Percentiles rank a stretch among this genome's conserved stretches.
Conservation (phyloP, 1,284 basidiomycete genomes). For the Chalciporus sp. region DNA sequence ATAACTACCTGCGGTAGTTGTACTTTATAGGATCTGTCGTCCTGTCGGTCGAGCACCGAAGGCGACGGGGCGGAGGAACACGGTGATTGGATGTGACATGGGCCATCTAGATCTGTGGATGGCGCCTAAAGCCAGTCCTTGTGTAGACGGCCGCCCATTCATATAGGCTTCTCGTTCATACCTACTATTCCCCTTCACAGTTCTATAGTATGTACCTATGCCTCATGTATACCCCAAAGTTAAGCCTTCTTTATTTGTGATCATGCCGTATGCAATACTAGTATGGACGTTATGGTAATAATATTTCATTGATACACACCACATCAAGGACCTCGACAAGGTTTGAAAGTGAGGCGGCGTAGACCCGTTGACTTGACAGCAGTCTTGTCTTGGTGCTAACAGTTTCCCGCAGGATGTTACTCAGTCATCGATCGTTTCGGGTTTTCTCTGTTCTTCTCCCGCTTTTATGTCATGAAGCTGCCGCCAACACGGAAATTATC, state of each 20-base stretch:
- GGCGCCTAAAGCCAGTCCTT: conserved; percentile 14
- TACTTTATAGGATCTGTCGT: no score
- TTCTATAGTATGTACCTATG: not conserved
- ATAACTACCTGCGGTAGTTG: no score
- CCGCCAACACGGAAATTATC: conserved; percentile 68
- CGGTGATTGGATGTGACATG: no score
- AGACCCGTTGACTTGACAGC: conserved; percentile 25
- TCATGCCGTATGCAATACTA: conserved; percentile 12
- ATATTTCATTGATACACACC: not conserved
- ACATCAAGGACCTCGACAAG: conserved; percentile 5
- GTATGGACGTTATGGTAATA: not conserved
- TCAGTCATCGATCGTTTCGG: conserved; percentile 17
- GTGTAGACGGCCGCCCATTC: conserved; percentile 27
- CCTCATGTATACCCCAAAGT: conserved; percentile 19
- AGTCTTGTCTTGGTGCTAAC: not conserved
- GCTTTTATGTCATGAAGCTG: conserved; percentile 30
- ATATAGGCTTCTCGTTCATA: not conserved
- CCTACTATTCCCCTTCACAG: conserved; percentile 11
- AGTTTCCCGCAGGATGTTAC: not conserved
- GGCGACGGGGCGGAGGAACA: no score
- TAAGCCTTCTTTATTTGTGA: conserved; percentile 4
- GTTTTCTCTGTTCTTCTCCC: conserved; percentile 19
- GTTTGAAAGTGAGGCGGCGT: conserved; percentile 6
- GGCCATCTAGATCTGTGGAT: conserved; percentile 8
- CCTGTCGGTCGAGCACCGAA: no score